Evolutionary conservation across 2,329 filamentous ascomycete species (phyloP), one percentile per base, ranked within the genome.

Genomic region (Xylaria sp.): DNA sequence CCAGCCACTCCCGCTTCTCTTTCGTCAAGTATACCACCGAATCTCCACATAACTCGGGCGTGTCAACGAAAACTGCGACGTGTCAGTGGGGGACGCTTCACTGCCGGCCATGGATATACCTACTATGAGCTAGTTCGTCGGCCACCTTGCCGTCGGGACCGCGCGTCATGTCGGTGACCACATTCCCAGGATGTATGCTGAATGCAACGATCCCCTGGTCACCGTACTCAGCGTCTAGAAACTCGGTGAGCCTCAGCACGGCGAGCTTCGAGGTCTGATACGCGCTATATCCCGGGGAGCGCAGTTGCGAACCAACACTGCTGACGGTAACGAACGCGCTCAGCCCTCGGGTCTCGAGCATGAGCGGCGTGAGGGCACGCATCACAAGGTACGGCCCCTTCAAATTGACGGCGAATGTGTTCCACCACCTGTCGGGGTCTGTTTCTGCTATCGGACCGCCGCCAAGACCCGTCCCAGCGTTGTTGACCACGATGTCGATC

Each of bases 211-310:
- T 45, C 1, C 78, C 78, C 31, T 78, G 58, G 2, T 74, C 68
- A 3, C 69, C 74, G 63, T 82, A 79, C 46, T 84, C 83, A 0
- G 69, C 68, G 17, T 71, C 68, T 8, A 83, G 62, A 63, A 78
- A 80, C 70, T 85, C 81, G 1, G 76, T 78, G 49, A 85, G 74
- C 9, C 80, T 73, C 28, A 80, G 52, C 12, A 81, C 70, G 1
- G 79, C 82, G 3, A 83, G 67, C 68, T 85, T 84, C 4, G 73
- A 74, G 2, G 71, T 74, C 58, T 77, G 74, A 65, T 85, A 86
- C 0, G 73, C 73, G 64, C 77, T 78, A 19, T 72, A 38, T 6
- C 72, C 71, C 0, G 71, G 70, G 0, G 19, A 55, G 4, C 72
- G 55, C 17, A 73, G 15, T 55, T 75, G 75, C 9, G 75, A 77